Evolutionary conservation across 495 filamentous ascomycete species (phyloP), one percentile per base, ranked within the genome.

Genomic region (Hyphodiscus hymeniophilus): DNA sequence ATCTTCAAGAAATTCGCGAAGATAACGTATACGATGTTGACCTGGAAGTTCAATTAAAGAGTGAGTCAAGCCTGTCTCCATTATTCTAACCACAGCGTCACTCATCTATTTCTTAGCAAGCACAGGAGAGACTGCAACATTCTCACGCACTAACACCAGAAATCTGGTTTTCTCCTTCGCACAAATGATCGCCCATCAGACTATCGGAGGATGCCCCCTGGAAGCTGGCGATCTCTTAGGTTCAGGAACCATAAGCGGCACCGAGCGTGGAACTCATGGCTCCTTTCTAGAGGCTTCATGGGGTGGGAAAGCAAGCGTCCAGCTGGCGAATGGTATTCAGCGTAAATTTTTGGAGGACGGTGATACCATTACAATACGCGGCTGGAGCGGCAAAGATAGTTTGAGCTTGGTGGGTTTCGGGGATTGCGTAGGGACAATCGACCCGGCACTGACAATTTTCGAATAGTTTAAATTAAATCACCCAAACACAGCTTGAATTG

Each of bases 261-360:
- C 10, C 8, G n/a, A 3, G 11, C 5, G 16, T 7, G 17, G 17
- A 4, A 5, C 20, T n/a, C 16, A 4, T 21, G 38, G 38, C 3
- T 21, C 6, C 22, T 23, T 48, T 15, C 8, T 48, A 13, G 45
- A 48, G 26, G n/a, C 31, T 2, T 24, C 22, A 10, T 31, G 12
- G 22, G 36, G 16, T 13, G 45, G 45, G 21, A 33, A 48, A 30
- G 28, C 18, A 22, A 17, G 10, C 10, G 10, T 48, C 17, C 10
- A 13, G 5, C 15, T 40, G 3, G 28, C 20, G 15, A 15, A 13
- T 12, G 45, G 45, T 8, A 22, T 28, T 6, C 5, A 4, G 24
- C 28, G 45, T 12, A 40, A 11, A 21, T 48, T 12, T 16, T 23
- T 48, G 5, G 21, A 48, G 21, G 45, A 48, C 32, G 45, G 45